Evolutionary conservation across 2,329 filamentous ascomycete species (phyloP).

Genomic region (Monosporascus sp.): DNA sequence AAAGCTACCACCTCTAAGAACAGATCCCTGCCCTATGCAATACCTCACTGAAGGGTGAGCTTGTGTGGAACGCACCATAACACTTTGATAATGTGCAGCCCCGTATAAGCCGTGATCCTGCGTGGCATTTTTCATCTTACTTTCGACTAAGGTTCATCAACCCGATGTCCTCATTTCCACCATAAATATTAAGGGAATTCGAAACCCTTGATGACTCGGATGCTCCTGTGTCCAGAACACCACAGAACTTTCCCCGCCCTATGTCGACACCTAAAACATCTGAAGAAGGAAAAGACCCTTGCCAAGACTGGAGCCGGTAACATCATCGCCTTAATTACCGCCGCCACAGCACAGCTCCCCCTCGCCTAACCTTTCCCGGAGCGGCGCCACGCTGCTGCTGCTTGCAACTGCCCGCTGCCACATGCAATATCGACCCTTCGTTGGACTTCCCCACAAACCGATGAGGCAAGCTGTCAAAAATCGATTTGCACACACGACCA

Average conservation of each 20-base stretch:
- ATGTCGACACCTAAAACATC: not conserved
- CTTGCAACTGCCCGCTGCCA: not conserved
- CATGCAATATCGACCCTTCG: constrained; percentile 5
- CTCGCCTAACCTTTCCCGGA: not conserved
- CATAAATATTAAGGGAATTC: no score
- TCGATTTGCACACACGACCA: constrained; percentile 21
- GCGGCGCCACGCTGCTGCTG: not conserved
- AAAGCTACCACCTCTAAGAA: no score
- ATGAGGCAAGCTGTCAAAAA: constrained; percentile 33
- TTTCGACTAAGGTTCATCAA: no score
- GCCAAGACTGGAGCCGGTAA: not conserved
- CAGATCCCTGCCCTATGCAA: no score
- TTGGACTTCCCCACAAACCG: constrained; percentile 24
- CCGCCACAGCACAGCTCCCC: no score
- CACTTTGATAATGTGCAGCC: no score
- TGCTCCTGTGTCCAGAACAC: not conserved
- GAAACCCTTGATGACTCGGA: no score
- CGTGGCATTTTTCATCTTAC: no score
- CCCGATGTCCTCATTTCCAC: no score
- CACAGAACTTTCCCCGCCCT: not conserved
- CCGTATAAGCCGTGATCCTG: no score
- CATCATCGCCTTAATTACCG: not conserved
- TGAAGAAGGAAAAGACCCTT: not conserved
- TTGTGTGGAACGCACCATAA: no score
- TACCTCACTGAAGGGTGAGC: no score